phyloP scores from a whole-genome alignment of 2,329 filamentous ascomycete species.

The Diaporthe longicolla region DNA sequence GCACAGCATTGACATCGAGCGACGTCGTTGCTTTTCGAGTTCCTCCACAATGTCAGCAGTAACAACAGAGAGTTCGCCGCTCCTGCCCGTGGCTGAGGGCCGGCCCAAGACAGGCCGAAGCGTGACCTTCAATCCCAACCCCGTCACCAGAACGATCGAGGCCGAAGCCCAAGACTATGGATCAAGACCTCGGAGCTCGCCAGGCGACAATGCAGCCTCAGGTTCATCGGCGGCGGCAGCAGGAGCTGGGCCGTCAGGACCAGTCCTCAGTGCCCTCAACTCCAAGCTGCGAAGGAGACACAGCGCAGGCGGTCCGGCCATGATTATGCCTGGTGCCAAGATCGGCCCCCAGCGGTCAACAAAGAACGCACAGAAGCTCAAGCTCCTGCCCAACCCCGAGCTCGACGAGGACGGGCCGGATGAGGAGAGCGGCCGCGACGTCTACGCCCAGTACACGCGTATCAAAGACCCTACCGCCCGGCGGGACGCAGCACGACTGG shows the following conservation, averaged over 20 bases:
- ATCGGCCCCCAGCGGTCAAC: conserved; percentile 95
- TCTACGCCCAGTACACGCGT: conserved; percentile 97
- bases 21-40: neutral
- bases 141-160: conserved; percentile 73
- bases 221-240: conserved; percentile 48
- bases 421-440: conserved; percentile 93
- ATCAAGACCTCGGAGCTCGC: conserved; percentile 44
- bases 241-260: conserved; percentile 56
- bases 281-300: conserved; percentile 89
- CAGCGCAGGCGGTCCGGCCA: conserved; percentile 80
- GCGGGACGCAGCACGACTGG: conserved; percentile 90
- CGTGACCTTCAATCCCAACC: conserved; percentile 84
- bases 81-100: conserved; percentile 46
- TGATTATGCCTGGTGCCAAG: conserved; percentile 69
- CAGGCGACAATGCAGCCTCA: conserved; percentile 49
- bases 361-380: conserved; percentile 96
- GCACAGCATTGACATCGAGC: conserved; percentile 32
- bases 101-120: conserved; percentile 68
- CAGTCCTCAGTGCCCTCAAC: conserved; percentile 85
- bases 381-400: conserved; percentile 93
- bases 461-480: conserved; percentile 97
- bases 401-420: conserved; percentile 82
- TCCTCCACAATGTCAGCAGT: conserved; percentile 34
- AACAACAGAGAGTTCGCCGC: conserved; percentile 46
- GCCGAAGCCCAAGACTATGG: conserved; percentile 55